phyloP scores from a whole-genome alignment of 768 basidiomycete genomes.

The Mycena rebaudengoi region DNA sequence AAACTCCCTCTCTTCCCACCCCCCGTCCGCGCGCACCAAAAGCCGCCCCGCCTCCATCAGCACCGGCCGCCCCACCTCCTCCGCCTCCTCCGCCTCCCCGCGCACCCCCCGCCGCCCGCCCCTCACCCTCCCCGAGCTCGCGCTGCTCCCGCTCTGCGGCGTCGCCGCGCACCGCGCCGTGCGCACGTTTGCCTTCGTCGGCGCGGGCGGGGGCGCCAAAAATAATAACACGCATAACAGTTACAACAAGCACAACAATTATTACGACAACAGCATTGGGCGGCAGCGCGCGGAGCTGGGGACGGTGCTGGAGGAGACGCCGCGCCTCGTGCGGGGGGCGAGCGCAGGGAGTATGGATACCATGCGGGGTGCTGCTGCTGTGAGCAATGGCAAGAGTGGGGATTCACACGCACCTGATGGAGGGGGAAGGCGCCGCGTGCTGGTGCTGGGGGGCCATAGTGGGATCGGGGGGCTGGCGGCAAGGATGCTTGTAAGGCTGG shows the following conservation, averaged over 20 bases:
- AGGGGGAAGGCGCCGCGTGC: conserved; percentile 41
- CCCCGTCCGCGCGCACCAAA: too few relatives aligned
- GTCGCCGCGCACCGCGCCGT: conserved; percentile 86
- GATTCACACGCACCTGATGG: too few relatives aligned
- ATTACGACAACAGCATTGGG: neutral
- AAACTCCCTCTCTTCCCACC: conserved; percentile 3
- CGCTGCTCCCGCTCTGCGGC: conserved; percentile 83
- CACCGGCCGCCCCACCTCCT: too few relatives aligned
- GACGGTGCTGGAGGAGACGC: neutral
- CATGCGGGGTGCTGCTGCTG: neutral
- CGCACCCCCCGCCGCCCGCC: conserved; percentile 17
- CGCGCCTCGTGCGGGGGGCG: conserved; percentile 25
- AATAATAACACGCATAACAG: too few relatives aligned
- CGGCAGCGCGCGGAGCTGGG: neutral
- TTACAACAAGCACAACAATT: neutral
- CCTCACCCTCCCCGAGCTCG: conserved; percentile 75
- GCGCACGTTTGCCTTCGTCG: too few relatives aligned
- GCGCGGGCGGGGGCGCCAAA: conserved; percentile 55
- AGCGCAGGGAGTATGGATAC: neutral
- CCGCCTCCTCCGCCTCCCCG: conserved; percentile 3
- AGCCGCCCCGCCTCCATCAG: too few relatives aligned
- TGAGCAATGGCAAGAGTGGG: neutral
- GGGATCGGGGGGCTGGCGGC: conserved; percentile 79
- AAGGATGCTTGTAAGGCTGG: conserved; percentile 75
- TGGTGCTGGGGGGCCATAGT: conserved; percentile 80